Percentiles rank a stretch among this genome's conserved stretches.
Conservation (phyloP, 1,139 yeast species). For the Magnusiomyces fungicola region DNA sequence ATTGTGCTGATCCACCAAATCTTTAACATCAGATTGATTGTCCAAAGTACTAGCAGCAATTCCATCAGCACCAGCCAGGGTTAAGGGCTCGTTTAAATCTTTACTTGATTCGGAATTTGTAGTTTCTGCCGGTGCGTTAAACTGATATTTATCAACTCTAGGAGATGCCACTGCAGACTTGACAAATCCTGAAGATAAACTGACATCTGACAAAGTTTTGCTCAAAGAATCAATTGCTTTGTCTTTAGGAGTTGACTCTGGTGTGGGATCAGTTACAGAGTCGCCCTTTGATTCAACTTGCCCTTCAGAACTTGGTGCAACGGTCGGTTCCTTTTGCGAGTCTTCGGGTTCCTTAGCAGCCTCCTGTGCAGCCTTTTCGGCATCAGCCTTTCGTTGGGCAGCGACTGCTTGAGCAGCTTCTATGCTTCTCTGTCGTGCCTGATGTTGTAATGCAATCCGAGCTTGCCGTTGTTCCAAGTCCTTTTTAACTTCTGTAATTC, state of each 20-base stretch:
- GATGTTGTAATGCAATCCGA: neutral
- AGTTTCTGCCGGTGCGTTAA: no score
- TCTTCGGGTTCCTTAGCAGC: neutral
- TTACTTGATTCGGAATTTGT: no score
- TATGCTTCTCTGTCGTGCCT: neutral
- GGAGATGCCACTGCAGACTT: neutral
- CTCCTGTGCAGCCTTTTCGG: neutral
- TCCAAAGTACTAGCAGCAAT: neutral
- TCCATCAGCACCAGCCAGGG: no score
- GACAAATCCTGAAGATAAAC: neutral
- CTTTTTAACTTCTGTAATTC: slow-evolving; percentile 60
- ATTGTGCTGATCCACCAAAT: no score
- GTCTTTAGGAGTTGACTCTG: slow-evolving; percentile 10
- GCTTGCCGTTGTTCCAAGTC: slow-evolving; percentile 2
- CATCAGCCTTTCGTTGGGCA: neutral
- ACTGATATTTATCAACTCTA: neutral
- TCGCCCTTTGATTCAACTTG: slow-evolving; percentile 13
- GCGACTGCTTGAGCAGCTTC: slow-evolving; percentile 1
- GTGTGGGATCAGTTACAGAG: slow-evolving; percentile 9
- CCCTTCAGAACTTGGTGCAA: slow-evolving; percentile 2
- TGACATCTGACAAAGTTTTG: neutral
- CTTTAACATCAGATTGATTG: no score
- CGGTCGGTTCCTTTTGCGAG: neutral
- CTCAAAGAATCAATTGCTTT: slow-evolving; percentile 6
- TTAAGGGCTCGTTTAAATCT: no score